phyloP scores from a whole-genome alignment of 208 protist species.

The Trypanosoma melophagium region DNA sequence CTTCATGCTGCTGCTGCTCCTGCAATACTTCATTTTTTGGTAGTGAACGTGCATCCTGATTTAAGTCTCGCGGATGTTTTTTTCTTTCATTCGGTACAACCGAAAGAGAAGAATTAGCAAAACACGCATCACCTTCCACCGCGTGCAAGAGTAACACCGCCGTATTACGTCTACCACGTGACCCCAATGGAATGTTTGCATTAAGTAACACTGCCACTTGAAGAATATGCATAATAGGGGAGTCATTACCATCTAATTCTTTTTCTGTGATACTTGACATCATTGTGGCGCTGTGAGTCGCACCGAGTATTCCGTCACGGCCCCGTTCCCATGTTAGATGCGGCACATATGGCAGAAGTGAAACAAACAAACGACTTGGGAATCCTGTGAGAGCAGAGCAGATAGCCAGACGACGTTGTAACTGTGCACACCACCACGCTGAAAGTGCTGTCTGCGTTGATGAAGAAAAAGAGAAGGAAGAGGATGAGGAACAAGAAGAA shows the following conservation, averaged over 20 bases:
- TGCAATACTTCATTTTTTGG: background rate
- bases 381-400: conserved; percentile 33
- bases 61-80: conserved; percentile 13
- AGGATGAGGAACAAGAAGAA: background rate
- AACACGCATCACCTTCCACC: conserved; percentile 20
- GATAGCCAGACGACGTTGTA: conserved; percentile 60
- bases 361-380: conserved; percentile 27
- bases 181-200: conserved; percentile 42
- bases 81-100: conserved; percentile 17
- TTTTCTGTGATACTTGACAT: conserved; percentile 1
- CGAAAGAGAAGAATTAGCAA: conserved; percentile 2
- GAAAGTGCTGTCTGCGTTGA: conserved; percentile 24
- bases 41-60: background rate
- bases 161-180: conserved; percentile 3
- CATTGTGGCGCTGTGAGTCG: conserved; percentile 32
- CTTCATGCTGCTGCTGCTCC: too few relatives aligned
- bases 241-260: background rate
- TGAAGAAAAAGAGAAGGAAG: background rate
- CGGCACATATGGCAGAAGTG: conserved; percentile 49
- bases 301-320: conserved; percentile 62
- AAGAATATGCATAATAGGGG: background rate
- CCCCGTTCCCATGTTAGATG: conserved; percentile 45
- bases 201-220: conserved; percentile 51
- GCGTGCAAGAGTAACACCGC: conserved; percentile 24
- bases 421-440: conserved; percentile 51